A percentile compares a stretch with the other conserved stretches of the same genome.
phyloP scores from a whole-genome alignment of 1,284 basidiomycete genomes.

The Moesziomyces parantarcticus region DNA sequence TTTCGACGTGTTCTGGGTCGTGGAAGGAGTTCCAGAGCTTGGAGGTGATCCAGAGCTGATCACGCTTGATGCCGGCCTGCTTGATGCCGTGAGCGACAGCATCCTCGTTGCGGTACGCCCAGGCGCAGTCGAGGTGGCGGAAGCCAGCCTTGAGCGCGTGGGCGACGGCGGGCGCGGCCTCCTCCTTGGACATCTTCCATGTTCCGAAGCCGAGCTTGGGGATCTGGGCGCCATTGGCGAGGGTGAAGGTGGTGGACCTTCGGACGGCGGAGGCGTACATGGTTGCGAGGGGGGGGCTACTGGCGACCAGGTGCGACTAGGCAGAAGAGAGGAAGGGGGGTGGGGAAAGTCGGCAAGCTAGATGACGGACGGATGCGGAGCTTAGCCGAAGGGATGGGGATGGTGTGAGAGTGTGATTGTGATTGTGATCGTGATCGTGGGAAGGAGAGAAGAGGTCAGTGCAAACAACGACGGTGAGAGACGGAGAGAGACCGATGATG shows the following conservation, averaged over 20 bases:
- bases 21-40: constrained; percentile 82
- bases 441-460: constrained; percentile 24
- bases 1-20: constrained; percentile 70
- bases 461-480: too few relatives aligned
- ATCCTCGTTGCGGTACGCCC: constrained; percentile 76
- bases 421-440: too few relatives aligned
- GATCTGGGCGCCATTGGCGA: constrained; percentile 60
- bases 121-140: constrained; percentile 59
- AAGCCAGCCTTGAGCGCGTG: constrained; percentile 60
- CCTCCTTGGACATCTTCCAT: constrained; percentile 59
- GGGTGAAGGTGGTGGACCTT: constrained; percentile 50
- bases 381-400: constrained; percentile 4
- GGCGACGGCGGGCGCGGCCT: constrained; percentile 72
- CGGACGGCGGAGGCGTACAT: constrained; percentile 57
- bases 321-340: constrained; percentile 1
- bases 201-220: constrained; percentile 61
- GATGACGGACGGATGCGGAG: constrained; percentile 28
- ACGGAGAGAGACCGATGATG: constrained; percentile 3
- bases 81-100: constrained; percentile 83
- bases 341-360: too few relatives aligned
- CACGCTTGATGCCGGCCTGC: constrained; percentile 77
- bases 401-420: too few relatives aligned
- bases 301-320: not conserved
- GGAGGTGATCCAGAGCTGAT: constrained; percentile 84
- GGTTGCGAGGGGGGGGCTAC: constrained; percentile 1